Evolutionary conservation across 2,329 filamentous ascomycete species (phyloP).

Genomic region (Fusarium beomiforme): DNA sequence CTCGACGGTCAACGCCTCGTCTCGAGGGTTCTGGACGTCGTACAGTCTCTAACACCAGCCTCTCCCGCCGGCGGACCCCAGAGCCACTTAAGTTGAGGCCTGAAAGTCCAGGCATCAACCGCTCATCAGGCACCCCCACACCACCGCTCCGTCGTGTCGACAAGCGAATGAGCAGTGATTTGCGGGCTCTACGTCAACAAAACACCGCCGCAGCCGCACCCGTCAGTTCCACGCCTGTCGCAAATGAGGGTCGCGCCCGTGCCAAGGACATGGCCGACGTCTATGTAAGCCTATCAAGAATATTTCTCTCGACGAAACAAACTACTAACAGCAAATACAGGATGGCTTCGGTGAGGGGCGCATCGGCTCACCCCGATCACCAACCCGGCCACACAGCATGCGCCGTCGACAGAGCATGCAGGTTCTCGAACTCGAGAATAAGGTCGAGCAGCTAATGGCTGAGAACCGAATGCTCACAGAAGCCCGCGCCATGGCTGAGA

Average conservation of each 20-base stretch:
- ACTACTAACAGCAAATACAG: slow-evolving; percentile 58
- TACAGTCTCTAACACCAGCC: slow-evolving; percentile 64
- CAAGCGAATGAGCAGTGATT: slow-evolving; percentile 77
- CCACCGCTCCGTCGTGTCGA: slow-evolving; percentile 78
- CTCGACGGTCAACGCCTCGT: slow-evolving; percentile 36
- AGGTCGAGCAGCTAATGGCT: slow-evolving; percentile 82
- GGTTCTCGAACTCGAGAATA: slow-evolving; percentile 87
- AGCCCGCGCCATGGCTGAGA: slow-evolving; percentile 75
- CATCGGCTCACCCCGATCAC: slow-evolving; percentile 87
- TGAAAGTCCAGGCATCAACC: slow-evolving; percentile 67
- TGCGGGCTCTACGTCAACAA: slow-evolving; percentile 57
- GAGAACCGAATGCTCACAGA: slow-evolving; percentile 86
- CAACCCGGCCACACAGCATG: slow-evolving; percentile 93
- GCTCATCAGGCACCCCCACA: slow-evolving; percentile 58
- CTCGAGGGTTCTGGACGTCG: slow-evolving; percentile 49
- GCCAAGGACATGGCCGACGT: slow-evolving; percentile 90
- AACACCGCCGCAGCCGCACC: slow-evolving; percentile 45
- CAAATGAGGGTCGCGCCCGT: slow-evolving; percentile 87
- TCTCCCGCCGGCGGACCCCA: slow-evolving; percentile 62
- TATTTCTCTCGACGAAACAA: slow-evolving; percentile 13
- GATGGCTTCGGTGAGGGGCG: slow-evolving; percentile 93
- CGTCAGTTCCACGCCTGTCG: slow-evolving; percentile 69
- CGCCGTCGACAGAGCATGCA: slow-evolving; percentile 98
- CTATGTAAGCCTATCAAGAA: slow-evolving; percentile 75
- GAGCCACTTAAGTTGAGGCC: slow-evolving; percentile 67